Evolutionary conservation across 2,329 filamentous ascomycete genomes (phyloP), one percentile per base, ranked within the genome.

Genomic region (Sporothrix brunneoviolacea): DNA sequence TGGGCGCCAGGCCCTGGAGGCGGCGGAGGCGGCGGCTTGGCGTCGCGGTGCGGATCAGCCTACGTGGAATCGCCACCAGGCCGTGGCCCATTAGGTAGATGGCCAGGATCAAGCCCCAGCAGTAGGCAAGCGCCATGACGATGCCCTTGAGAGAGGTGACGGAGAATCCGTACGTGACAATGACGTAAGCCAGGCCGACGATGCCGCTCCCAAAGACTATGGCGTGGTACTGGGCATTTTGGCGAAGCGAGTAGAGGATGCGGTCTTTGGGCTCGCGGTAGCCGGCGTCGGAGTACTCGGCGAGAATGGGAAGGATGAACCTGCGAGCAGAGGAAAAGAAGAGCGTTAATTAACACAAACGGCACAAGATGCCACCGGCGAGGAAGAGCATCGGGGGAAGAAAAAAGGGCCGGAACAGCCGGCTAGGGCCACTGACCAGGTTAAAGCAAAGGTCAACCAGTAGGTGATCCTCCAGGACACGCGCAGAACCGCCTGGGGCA

Each of bases 31-130:
- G 79, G 43, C 80, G 81, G 57, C 83, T 86, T 40, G 91, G 80
- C 62, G 83, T 89, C 28, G 90, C 85, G 62, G 88, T 86, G 53
- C 85, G 82, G 61, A 93, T 85, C 15, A 98, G 72, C 33, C 80
- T 80, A 57, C 91, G 78, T 1, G 93, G 93, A 51, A 98, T 86
- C 1, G 91, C 86, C 28, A 98, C 93, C 22, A 98, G 75, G 8
- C 93, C 93, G 66, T 98, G 93, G 7, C 93, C 93, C 91, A 98
- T 97, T 36, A 98, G 76, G 62, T 95, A 97, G 55, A 98, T 95
- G 40, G 91, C 93, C 47, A 97, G 75, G 4, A 91, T 76, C 59
- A 98, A 71, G 60, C 91, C 90, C 86, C 91, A 97, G 54, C 89
- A 88, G 67, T 98, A 98, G 33, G 91, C 88, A 53, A 97, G 73